These are phyloP conservation scores for Spathaspora passalidarum DNA, from an alignment of 805 yeast species.

Conservation along the genomic window DNA sequence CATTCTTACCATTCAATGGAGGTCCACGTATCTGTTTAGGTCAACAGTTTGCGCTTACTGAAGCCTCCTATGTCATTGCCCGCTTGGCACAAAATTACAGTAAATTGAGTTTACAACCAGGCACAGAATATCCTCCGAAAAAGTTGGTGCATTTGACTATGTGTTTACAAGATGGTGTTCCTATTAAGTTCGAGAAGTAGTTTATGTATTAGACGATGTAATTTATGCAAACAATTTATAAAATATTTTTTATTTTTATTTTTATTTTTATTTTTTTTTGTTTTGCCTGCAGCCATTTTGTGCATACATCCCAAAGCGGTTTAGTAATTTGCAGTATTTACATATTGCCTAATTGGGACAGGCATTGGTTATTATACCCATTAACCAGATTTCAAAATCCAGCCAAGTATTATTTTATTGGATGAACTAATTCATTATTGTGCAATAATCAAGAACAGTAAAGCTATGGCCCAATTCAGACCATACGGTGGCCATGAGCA, in stretches of 20 bases:
- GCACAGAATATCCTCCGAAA: constrained; percentile 27
- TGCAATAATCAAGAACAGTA: not conserved
- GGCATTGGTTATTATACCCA: too few species aligned
- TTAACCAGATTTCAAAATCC: too few species aligned
- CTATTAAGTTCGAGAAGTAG: constrained; percentile 11
- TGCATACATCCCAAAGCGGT: not conserved
- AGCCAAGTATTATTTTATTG: too few species aligned
- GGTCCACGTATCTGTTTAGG: constrained; percentile 59
- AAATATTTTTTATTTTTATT: too few species aligned
- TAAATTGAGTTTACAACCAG: constrained; percentile 16
- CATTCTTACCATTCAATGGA: constrained; percentile 52
- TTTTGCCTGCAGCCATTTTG: not conserved
- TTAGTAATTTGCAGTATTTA: constrained; percentile 1
- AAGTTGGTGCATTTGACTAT: constrained; percentile 27
- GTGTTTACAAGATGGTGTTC: constrained; percentile 24
- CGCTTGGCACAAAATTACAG: constrained; percentile 31
- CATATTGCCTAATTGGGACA: not conserved
- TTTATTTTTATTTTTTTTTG: not conserved
- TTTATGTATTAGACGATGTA: not conserved
- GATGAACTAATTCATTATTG: too few species aligned
- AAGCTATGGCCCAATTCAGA: constrained; percentile 9
- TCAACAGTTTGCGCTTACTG: constrained; percentile 56
- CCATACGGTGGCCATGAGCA: constrained; percentile 19
- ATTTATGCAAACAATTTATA: too few species aligned
- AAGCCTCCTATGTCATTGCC: constrained; percentile 45